Evolutionary conservation across 768 basidiomycete species (phyloP).

Genomic region (Candolleomyces aberdarensis): DNA sequence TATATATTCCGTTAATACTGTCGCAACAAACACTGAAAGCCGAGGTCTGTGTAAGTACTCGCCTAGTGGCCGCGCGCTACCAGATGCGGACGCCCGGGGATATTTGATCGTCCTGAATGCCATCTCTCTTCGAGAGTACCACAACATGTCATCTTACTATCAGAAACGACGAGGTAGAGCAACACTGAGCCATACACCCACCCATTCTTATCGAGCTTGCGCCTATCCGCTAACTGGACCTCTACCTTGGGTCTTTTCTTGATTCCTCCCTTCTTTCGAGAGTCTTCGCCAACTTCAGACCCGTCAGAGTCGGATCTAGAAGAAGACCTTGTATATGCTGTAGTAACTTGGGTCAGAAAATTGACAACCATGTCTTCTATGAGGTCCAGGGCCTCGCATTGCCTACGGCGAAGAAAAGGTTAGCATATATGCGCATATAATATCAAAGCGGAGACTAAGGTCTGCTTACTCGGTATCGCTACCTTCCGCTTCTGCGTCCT

Average conservation of each 20-base stretch:
- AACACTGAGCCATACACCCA: slow-evolving; percentile 7
- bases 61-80: slow-evolving; percentile 41
- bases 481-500: background rate
- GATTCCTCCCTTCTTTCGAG: background rate
- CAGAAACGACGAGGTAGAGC: background rate
- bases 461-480: background rate
- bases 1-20: background rate
- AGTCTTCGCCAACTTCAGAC: slow-evolving; percentile 13
- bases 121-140: slow-evolving; percentile 9
- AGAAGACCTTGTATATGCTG: background rate
- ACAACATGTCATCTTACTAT: background rate
- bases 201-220: slow-evolving; percentile 25
- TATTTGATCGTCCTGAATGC: slow-evolving; percentile 27
- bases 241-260: slow-evolving; percentile 24
- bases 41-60: slow-evolving; percentile 5
- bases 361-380: slow-evolving; percentile 35
- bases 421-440: slow-evolving; percentile 5
- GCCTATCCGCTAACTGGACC: slow-evolving; percentile 33
- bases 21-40: background rate
- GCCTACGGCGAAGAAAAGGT: background rate
- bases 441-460: background rate
- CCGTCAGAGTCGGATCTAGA: background rate
- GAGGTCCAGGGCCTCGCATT: slow-evolving; percentile 15
- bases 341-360: slow-evolving; percentile 34
- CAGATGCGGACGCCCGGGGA: slow-evolving; percentile 31